phyloP scores from a whole-genome alignment of 2,329 filamentous ascomycete genomes.

The Fusarium stilboides region DNA sequence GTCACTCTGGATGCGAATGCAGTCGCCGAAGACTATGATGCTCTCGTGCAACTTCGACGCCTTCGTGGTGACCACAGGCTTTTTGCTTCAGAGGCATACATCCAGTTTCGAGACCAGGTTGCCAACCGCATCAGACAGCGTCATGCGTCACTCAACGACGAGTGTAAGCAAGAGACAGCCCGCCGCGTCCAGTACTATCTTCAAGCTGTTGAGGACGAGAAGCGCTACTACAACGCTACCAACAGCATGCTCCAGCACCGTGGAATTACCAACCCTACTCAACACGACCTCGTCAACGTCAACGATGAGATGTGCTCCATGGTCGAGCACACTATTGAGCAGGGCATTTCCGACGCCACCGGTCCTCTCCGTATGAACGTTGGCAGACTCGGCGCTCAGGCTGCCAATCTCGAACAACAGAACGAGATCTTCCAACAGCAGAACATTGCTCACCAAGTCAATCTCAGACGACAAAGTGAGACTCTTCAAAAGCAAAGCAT shows the following conservation, averaged over 20 bases:
- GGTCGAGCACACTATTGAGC: slow-evolving; percentile 53
- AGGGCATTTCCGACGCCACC: slow-evolving; percentile 53
- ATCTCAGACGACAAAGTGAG: too few relatives aligned
- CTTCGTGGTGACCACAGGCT: slow-evolving; percentile 38
- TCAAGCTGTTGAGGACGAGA: slow-evolving; percentile 46
- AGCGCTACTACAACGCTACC: slow-evolving; percentile 33
- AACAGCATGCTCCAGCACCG: slow-evolving; percentile 13
- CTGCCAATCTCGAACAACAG: slow-evolving; percentile 43
- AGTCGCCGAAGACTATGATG: slow-evolving; percentile 53
- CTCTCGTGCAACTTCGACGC: slow-evolving; percentile 51
- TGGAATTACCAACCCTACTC: background rate
- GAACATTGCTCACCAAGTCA: background rate
- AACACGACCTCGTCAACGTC: slow-evolving; percentile 19
- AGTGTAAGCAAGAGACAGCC: slow-evolving; percentile 41
- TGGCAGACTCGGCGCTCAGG: slow-evolving; percentile 27
- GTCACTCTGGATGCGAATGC: slow-evolving; percentile 47
- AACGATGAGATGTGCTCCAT: slow-evolving; percentile 50
- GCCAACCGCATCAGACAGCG: slow-evolving; percentile 56
- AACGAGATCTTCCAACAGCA: slow-evolving; percentile 36
- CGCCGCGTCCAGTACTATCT: slow-evolving; percentile 49
- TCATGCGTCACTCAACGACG: slow-evolving; percentile 47
- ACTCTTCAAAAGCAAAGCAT: too few relatives aligned
- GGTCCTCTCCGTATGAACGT: slow-evolving; percentile 51
- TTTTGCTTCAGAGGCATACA: slow-evolving; percentile 44
- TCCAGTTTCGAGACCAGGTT: slow-evolving; percentile 52